Evolutionary conservation across 2,329 filamentous ascomycete species (phyloP).

Genomic region (Aspergillus pseudoglaucus): DNA sequence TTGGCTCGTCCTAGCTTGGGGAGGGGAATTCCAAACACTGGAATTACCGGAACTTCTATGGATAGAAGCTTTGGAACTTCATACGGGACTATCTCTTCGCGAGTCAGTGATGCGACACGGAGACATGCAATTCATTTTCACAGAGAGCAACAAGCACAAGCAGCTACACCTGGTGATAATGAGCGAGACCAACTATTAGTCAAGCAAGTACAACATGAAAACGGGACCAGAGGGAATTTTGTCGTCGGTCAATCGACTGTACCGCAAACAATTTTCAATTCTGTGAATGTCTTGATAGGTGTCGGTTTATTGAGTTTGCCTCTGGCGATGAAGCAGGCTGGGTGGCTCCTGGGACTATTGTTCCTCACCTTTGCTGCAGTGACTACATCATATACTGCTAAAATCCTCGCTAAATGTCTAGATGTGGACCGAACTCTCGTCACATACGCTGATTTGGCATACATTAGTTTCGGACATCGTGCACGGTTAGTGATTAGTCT

Average conservation of each 20-base stretch:
- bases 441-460: conserved; percentile 91
- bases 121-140: conserved; percentile 49
- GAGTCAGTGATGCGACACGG: conserved; percentile 51
- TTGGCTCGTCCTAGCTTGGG: conserved; percentile 10
- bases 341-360: conserved; percentile 75
- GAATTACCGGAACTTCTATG: conserved; percentile 48
- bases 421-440: conserved; percentile 78
- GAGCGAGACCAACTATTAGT: conserved; percentile 73
- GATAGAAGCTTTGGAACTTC: conserved; percentile 64
- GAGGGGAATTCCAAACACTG: conserved; percentile 11
- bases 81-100: conserved; percentile 54
- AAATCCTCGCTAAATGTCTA: conserved; percentile 78
- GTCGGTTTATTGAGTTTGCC: conserved; percentile 85
- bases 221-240: conserved; percentile 75
- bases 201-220: conserved; percentile 76
- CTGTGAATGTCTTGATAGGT: conserved; percentile 85
- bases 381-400: conserved; percentile 79
- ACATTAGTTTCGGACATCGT: conserved; percentile 76
- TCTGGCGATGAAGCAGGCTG: conserved; percentile 77
- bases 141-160: conserved; percentile 46
- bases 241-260: conserved; percentile 92
- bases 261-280: conserved; percentile 94
- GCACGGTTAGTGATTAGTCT: conserved; percentile 77
- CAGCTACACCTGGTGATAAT: conserved; percentile 45
- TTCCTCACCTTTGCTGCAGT: conserved; percentile 68